Base-by-base conservation (phyloP, 1,284 basidiomycete genomes). In the Schizophyllum commune region DNA sequence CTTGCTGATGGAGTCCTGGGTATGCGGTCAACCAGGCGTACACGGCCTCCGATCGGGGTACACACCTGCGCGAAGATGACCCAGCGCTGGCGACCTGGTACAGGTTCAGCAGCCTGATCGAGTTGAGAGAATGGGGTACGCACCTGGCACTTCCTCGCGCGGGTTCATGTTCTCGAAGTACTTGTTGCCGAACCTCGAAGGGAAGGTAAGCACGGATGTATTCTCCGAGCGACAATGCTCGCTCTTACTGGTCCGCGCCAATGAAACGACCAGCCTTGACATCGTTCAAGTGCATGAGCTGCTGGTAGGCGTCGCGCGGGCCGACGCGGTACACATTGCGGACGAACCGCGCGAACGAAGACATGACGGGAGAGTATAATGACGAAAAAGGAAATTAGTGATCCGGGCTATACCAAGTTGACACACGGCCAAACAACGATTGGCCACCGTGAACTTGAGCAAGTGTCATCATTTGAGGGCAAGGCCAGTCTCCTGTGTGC, bases 111-210 rank as follows among this genome's bases (percentile, higher is more conserved):
- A 54, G n/a, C n/a, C n/a, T 32, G 21, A 55, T 51, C 6, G 11
- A 58, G n/a, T 55, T 52, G 4, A 34, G 58, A 6, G 63, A 55
- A 22, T 21, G 21, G 19, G 5, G 22, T 32, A 75, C 83, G 56
- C 66, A 91, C 92, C 92, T 64, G 94, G 93, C 54, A 94, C 72
- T 72, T 96, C 94, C 68, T 96, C 91, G 67, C 88, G 83, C 32
- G 84, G 79, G 70, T 94, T 89, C 71, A 84, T 73, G 75, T 98
- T 96, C 81, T 98, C 92, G 71, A 83, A 97, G 76, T 96, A 98
- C 62, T 83, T 81, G 80, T 95, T 96, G 34, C 93, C 94, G 71
- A 96, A 91, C 73, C 91, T 92, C 66, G 39, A 65, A 27, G 60
- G 2, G 17, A n/a, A 52, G 59, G 34, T 58, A 55, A 64, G 19